These are phyloP conservation scores for Lipomyces yamadae DNA, from an alignment of 805 yeast species.

Conservation along the genomic window DNA sequence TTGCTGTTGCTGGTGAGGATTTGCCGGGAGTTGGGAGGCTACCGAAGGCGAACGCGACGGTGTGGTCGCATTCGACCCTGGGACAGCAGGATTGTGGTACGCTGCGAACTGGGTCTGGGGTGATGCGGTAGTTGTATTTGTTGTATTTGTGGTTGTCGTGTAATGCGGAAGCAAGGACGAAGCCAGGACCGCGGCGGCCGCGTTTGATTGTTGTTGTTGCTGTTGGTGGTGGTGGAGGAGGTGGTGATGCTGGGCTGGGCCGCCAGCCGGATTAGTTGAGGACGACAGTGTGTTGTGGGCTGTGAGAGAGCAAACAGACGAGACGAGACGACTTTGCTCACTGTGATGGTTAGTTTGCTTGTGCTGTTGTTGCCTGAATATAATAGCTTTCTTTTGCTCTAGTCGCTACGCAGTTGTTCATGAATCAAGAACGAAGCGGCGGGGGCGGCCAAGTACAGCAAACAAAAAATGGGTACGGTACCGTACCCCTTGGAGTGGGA, in stretches of 20 bases:
- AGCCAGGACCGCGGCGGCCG: conserved; percentile 11
- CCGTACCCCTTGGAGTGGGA: no score
- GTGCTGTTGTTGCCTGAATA: no score
- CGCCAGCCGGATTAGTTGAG: neutral
- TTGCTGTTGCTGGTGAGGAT: neutral
- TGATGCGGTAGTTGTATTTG: neutral
- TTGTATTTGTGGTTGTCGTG: neutral
- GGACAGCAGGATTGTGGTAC: neutral
- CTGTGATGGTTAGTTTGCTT: no score
- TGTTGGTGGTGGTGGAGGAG: no score
- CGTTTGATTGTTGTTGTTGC: neutral
- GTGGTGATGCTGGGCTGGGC: neutral
- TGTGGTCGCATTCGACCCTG: neutral
- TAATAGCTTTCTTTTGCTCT: no score
- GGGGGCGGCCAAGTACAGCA: no score
- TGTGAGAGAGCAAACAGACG: no score
- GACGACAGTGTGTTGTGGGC: no score
- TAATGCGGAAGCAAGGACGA: conserved; percentile 4
- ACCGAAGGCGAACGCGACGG: neutral
- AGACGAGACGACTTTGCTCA: no score
- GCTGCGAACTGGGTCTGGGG: neutral
- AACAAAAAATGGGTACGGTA: no score
- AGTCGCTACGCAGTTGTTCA: no score
- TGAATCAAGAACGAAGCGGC: no score
- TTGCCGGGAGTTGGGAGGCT: neutral